phyloP scores from a whole-genome alignment of 371 early-diverging fungal species.

The Syncephalastrum contaminatum region DNA sequence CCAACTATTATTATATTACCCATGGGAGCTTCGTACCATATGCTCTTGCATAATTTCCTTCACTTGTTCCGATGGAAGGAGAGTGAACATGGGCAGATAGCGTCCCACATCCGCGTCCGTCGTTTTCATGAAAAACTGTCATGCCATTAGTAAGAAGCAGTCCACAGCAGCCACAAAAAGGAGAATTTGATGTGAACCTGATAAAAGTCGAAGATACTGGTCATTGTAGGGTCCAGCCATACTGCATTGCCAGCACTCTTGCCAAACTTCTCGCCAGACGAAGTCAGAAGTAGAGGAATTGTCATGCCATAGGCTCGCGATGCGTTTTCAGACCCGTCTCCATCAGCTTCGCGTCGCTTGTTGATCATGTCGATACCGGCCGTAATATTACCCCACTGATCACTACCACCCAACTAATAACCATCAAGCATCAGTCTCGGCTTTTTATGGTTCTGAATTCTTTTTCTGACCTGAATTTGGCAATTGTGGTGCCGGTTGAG shows the following conservation, averaged over 20 bases:
- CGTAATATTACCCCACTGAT: constrained; percentile 97
- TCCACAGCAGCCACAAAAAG: not conserved
- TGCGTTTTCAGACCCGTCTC: constrained; percentile 20
- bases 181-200: constrained; percentile 56
- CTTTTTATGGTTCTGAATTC: not conserved
- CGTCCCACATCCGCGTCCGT: constrained; percentile 78
- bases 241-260: constrained; percentile 96
- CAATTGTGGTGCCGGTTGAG: constrained; percentile 69
- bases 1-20: not conserved
- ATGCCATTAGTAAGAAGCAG: not conserved
- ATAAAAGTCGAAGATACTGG: constrained; percentile 88
- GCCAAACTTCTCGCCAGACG: constrained; percentile 93
- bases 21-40: constrained; percentile 26
- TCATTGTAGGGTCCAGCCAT: constrained; percentile 83
- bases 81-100: constrained; percentile 80
- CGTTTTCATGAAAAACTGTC: constrained; percentile 79
- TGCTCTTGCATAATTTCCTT: constrained; percentile 63
- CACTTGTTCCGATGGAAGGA: constrained; percentile 65
- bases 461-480: constrained; percentile 59
- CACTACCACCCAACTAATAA: constrained; percentile 88
- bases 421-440: not conserved
- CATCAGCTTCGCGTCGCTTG: constrained; percentile 40
- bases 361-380: constrained; percentile 92
- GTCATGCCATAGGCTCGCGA: constrained; percentile 79
- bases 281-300: constrained; percentile 84